A percentile compares a stretch with the other conserved stretches of the same genome.
Conservation (phyloP, 2,329 filamentous ascomycete species). For the Pestalotiopsis sp. region DNA sequence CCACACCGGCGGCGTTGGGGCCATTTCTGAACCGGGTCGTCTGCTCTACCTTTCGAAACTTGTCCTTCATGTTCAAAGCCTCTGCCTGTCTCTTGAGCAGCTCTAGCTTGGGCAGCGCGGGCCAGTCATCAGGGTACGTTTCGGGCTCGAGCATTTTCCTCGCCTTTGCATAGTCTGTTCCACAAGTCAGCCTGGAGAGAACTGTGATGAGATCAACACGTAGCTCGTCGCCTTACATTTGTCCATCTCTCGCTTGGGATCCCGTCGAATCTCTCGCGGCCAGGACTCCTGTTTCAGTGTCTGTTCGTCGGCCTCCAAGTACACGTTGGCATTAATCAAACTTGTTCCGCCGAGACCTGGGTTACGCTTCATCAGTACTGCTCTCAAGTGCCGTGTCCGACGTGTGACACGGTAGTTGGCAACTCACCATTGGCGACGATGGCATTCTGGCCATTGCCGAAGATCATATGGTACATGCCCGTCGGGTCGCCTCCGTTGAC, state of each 20-base stretch:
- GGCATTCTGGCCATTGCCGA: slow-evolving; percentile 66
- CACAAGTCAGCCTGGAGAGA: neutral
- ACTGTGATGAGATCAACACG: slow-evolving; percentile 4
- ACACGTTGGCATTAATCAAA: slow-evolving; percentile 70
- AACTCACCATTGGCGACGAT: slow-evolving; percentile 58
- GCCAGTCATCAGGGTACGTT: slow-evolving; percentile 60
- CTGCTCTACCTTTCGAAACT: slow-evolving; percentile 59
- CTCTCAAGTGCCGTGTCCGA: neutral
- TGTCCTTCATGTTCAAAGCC: slow-evolving; percentile 49
- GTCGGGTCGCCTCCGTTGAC: slow-evolving; percentile 56
- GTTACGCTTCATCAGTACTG: slow-evolving; percentile 7
- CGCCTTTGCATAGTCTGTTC: slow-evolving; percentile 59
- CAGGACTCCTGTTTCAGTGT: slow-evolving; percentile 58
- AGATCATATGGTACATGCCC: slow-evolving; percentile 64
- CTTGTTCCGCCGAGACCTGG: slow-evolving; percentile 67
- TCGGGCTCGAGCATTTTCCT: slow-evolving; percentile 59
- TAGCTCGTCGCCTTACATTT: slow-evolving; percentile 46
- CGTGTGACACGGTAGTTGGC: neutral
- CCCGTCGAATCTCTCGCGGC: slow-evolving; percentile 58
- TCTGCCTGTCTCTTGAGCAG: slow-evolving; percentile 61
- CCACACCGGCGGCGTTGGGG: slow-evolving; percentile 64
- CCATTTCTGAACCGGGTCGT: slow-evolving; percentile 66
- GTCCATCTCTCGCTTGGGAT: slow-evolving; percentile 40
- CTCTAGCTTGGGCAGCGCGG: slow-evolving; percentile 58
- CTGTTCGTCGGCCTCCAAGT: slow-evolving; percentile 58